Evolutionary conservation across 2,329 filamentous ascomycete genomes (phyloP).

Genomic region (Scedosporium dehoogii): DNA sequence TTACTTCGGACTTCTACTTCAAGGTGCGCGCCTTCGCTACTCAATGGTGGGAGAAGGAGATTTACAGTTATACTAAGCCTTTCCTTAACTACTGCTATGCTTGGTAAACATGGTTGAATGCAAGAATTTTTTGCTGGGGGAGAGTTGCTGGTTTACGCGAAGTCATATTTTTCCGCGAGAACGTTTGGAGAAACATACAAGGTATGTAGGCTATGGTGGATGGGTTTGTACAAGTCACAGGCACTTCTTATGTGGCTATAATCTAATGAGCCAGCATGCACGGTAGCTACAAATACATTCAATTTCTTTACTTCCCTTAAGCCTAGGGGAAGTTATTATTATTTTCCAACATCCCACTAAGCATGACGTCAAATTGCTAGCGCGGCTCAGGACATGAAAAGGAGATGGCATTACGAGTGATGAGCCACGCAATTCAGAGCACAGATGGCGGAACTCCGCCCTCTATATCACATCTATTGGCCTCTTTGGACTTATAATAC

Average conservation of each 20-base stretch:
- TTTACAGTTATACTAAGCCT: constrained; percentile 13
- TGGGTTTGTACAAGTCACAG: too few relatives aligned
- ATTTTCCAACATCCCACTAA: constrained; percentile 34
- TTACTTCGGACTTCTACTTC: constrained; percentile 18
- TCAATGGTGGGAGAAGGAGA: constrained; percentile 15
- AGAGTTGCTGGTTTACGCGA: background rate
- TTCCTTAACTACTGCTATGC: constrained; percentile 7
- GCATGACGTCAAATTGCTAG: constrained; percentile 33
- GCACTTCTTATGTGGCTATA: too few relatives aligned
- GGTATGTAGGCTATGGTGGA: too few relatives aligned
- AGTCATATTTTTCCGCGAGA: too few relatives aligned
- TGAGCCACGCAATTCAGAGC: too few relatives aligned
- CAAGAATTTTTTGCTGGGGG: background rate
- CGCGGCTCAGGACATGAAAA: constrained; percentile 20
- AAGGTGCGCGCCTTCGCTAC: constrained; percentile 17
- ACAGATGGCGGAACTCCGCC: too few relatives aligned
- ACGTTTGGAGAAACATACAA: too few relatives aligned
- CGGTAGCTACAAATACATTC: background rate
- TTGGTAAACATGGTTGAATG: background rate
- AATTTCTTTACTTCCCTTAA: background rate
- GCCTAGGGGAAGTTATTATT: constrained; percentile 27
- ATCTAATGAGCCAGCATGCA: background rate
- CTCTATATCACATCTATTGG: too few relatives aligned
- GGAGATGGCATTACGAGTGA: too few relatives aligned
- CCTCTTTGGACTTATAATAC: too few relatives aligned